Conservation (phyloP, 2,329 filamentous ascomycete genomes). For the Lachnum nothofagi region DNA sequence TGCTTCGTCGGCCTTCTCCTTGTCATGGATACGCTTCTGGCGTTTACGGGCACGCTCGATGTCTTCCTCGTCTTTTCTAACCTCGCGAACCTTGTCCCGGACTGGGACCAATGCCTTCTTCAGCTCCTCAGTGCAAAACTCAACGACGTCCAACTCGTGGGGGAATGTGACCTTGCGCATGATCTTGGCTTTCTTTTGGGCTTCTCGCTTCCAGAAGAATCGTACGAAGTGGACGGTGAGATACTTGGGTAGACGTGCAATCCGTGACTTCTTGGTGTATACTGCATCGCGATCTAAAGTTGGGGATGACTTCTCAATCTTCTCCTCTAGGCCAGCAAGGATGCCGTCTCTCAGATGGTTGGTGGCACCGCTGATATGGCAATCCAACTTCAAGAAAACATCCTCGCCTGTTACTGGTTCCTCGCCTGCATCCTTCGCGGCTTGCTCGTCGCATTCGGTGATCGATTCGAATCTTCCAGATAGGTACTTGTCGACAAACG, state of each 20-base stretch:
- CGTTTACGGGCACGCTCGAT: slow-evolving; percentile 87
- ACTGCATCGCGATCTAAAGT: slow-evolving; percentile 69
- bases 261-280: slow-evolving; percentile 88
- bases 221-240: slow-evolving; percentile 95
- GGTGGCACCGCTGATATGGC: slow-evolving; percentile 81
- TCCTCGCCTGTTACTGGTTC: slow-evolving; percentile 64
- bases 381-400: slow-evolving; percentile 85
- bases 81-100: slow-evolving; percentile 91
- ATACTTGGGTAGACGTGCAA: slow-evolving; percentile 87
- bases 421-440: slow-evolving; percentile 70
- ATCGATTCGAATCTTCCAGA: slow-evolving; percentile 72
- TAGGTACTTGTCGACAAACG: slow-evolving; percentile 89
- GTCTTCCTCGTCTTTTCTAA: slow-evolving; percentile 92
- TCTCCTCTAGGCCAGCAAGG: slow-evolving; percentile 72
- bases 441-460: slow-evolving; percentile 78
- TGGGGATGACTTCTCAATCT: slow-evolving; percentile 84
- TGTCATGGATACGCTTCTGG: slow-evolving; percentile 63
- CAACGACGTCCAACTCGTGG: slow-evolving; percentile 83
- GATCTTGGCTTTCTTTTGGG: slow-evolving; percentile 98
- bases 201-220: slow-evolving; percentile 95
- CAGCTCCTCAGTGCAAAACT: slow-evolving; percentile 91
- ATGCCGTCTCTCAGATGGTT: slow-evolving; percentile 92
- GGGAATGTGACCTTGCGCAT: slow-evolving; percentile 98
- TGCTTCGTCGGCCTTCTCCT: slow-evolving; percentile 44
- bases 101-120: slow-evolving; percentile 79